Base-by-base conservation (phyloP, 495 filamentous ascomycete genomes). In the Neurospora terricola region DNA sequence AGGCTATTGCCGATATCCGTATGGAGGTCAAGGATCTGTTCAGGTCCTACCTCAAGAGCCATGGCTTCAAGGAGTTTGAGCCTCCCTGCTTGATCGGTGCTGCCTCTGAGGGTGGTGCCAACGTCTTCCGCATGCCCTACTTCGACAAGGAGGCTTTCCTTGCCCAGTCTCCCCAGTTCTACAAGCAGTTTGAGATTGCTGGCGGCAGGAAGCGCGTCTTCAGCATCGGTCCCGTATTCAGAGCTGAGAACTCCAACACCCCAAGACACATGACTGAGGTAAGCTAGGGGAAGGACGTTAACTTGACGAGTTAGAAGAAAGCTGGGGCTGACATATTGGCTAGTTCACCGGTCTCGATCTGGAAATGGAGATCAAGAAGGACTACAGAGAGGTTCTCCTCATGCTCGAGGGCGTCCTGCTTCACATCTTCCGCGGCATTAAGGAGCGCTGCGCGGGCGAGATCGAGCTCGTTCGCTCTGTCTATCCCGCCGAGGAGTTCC, bases 121-220 rank as follows among this genome's bases (percentile, higher is more conserved):
- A 93, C 77, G 94, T 98, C 23, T 99, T 99, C 84, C 89, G 93
- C 75, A 86, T 98, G 69, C 90, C 93, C 59, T 99, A 99, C 83
- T 98, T 98, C 81, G 92, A 91, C 75, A 86, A 90, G 73, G 89
- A 91, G 69, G 94, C 91, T 4, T 99, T 88, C 82, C 86, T 98
- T 12, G 94, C 94, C 23, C 77, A 80, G 72, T 82, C 80, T 1
- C 96, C 96, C 14, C 96, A 99, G 82, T 88, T 99, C 69, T 95
- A 96, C 82, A 98, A 99, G 85, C 96, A 99, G 77, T 93, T 96
- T 86, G 91, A 93, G 80, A 97, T 99, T 77, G 94, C 94, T 30
- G 93, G 94, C 77, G 96, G 96, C 70, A 88, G 96, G 81, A 90
- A 95, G 80, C 90, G 89, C 72, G 95, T 99, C 12, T 98, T 92